Conservation (phyloP, 2,329 filamentous ascomycete species). For the Cladophialophora exuberans region DNA sequence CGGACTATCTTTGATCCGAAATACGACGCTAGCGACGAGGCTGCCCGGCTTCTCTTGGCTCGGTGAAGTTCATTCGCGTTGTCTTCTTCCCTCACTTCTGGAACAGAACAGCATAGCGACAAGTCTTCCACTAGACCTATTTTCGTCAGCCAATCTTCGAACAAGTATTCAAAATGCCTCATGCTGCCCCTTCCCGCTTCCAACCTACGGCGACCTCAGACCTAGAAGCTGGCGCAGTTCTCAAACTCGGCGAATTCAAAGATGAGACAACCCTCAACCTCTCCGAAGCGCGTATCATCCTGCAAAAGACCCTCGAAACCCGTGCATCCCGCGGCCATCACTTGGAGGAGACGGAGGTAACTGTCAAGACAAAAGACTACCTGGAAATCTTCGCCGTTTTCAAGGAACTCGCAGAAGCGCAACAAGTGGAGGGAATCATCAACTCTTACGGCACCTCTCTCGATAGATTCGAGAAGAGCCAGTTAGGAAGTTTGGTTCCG, state of each 20-base stretch:
- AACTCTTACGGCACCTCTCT: conserved; percentile 74
- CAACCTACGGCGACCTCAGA: conserved; percentile 64
- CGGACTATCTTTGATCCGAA: neutral
- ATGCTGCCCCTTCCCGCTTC: conserved; percentile 33
- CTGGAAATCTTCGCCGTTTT: conserved; percentile 94
- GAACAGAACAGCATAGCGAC: neutral
- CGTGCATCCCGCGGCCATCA: conserved; percentile 43
- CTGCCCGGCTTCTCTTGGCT: neutral
- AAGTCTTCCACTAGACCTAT: neutral
- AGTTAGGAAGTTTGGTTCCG: conserved; percentile 82
- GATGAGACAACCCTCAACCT: conserved; percentile 88
- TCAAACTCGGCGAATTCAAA: conserved; percentile 92
- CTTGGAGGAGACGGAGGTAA: conserved; percentile 53
- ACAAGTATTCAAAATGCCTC: conserved; percentile 21
- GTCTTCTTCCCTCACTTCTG: neutral
- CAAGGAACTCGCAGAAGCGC: conserved; percentile 91
- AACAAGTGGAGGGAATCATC: conserved; percentile 87
- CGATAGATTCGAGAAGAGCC: conserved; percentile 86
- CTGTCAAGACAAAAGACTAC: conserved; percentile 88
- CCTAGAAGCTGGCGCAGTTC: conserved; percentile 79
- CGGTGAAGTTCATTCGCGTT: neutral
- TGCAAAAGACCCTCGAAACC: conserved; percentile 84
- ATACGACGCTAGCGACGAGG: neutral
- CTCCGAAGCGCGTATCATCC: conserved; percentile 87
- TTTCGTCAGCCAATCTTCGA: neutral